A percentile compares a stretch with the other conserved stretches of the same genome.
phyloP scores from a whole-genome alignment of 345 rosid species.

The Eucalyptus shirleyi region DNA sequence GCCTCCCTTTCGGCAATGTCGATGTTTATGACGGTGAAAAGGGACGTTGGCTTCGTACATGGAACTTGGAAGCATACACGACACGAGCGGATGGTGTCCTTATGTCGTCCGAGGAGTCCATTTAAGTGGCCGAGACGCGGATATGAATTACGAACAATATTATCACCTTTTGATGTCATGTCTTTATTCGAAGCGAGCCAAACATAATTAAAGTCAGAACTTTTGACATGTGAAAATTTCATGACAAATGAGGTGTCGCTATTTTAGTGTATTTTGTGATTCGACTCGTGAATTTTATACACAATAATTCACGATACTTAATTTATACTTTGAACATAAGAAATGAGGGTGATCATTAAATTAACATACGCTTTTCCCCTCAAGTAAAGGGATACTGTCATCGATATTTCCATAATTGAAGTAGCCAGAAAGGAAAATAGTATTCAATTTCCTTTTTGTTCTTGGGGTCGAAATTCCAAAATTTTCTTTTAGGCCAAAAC shows the following conservation, averaged over 20 bases:
- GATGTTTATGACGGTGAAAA: background rate
- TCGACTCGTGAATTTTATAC: background rate
- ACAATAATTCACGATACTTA: no score
- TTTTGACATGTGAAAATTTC: background rate
- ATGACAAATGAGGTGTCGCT: rapidly evolving
- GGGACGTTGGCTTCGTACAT: background rate
- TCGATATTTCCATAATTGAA: background rate
- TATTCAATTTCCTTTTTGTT: background rate
- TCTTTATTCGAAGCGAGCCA: background rate
- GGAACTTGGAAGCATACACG: background rate
- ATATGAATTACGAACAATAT: background rate
- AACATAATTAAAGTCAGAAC: background rate
- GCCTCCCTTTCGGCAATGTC: background rate
- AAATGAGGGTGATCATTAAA: background rate
- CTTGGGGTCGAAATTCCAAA: background rate
- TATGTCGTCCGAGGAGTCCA: background rate
- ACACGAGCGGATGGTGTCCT: background rate
- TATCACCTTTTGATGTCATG: rapidly evolving
- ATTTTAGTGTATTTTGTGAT: rapidly evolving
- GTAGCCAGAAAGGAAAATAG: background rate
- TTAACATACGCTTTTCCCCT: background rate
- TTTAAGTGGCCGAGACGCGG: background rate
- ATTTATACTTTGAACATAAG: no score
- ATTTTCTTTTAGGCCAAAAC: background rate
- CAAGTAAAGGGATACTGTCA: background rate